A percentile compares a stretch with the other conserved stretches of the same genome.
These are phyloP conservation scores for Salix udensis DNA, from an alignment of 345 rosid genomes.

Conservation along the genomic window DNA sequence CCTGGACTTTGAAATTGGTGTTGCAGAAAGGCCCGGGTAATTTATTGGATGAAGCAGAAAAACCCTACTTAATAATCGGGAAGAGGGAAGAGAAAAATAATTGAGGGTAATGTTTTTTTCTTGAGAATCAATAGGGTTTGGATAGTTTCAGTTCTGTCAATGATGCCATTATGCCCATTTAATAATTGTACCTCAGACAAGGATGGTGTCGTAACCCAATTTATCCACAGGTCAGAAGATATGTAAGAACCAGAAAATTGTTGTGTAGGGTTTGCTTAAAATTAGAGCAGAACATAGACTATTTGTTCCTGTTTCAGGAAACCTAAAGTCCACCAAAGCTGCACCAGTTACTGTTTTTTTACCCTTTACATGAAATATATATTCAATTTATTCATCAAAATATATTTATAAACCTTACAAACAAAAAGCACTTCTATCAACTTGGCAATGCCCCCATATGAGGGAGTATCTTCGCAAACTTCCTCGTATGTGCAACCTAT, in stretches of 20 bases:
- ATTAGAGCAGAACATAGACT: neutral
- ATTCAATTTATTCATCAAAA: neutral
- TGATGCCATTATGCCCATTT: neutral
- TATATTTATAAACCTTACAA: neutral
- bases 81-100: neutral
- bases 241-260: neutral
- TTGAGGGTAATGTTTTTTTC: neutral
- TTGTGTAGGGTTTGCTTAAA: neutral
- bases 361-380: neutral
- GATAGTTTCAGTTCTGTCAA: neutral
- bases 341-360: neutral
- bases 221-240: neutral
- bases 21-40: neutral
- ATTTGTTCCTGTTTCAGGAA: neutral
- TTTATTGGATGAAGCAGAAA: neutral
- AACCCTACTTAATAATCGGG: neutral
- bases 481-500: neutral
- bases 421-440: neutral
- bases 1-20: neutral
- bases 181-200: constrained; percentile 1
- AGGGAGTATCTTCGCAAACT: neutral
- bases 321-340: neutral
- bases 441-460: neutral
- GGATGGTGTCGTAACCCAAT: neutral
- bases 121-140: neutral